Evolutionary conservation across 129 eudicot genomes (phyloP), one percentile per base, ranked within the genome.

Genomic region (Centaurea solstitialis): DNA sequence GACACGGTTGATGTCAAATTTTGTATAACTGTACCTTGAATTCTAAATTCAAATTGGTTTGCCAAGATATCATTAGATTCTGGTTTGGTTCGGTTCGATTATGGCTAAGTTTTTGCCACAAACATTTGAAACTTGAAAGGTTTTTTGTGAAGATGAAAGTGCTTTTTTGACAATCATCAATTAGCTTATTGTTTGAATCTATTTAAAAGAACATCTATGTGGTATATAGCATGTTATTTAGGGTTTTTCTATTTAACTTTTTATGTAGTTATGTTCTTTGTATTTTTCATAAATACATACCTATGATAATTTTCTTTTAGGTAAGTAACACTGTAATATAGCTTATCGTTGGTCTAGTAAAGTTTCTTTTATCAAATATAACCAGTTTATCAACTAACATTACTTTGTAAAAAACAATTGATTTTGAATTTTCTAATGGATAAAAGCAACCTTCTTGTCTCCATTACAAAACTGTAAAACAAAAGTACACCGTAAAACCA

Each of bases 1-100:
- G 71, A 17, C 30, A 67, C 13, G 68, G 45, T 69, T 79, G 70
- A 70, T 70, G 61, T 70, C 39, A 70, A 70, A 59, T 47, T 79
- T 70, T 79, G 82, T 28, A 59, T 50, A 37, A 9, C 7, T 69
- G 26, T 68, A 21, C 13, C 57, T 20, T 21, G 22, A 30, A 20
- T 47, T 70, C 35, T 40, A 70, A 21, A 20, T 47, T 70, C 35
- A 66, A 70, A 21, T 50, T 50, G 23, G 70, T 50, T 21, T 33
- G 70, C 57, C 70, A 35, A 64, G 68, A 64, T 64, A 7, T 41
- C 11, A 41, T 17, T 57, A 57, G 65, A 57, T 57, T 57, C 65
- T 57, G 18, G 23, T n/a, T 57, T 57, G 22, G 65, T 57, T 57
- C 3, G 18, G n/a, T 5, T 57, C 3, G 18, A 17, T 5, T 57